Percentiles rank a stretch among this genome's conserved stretches.
Conservation (phyloP, 2,329 filamentous ascomycete genomes). For the Xylaria sp. region DNA sequence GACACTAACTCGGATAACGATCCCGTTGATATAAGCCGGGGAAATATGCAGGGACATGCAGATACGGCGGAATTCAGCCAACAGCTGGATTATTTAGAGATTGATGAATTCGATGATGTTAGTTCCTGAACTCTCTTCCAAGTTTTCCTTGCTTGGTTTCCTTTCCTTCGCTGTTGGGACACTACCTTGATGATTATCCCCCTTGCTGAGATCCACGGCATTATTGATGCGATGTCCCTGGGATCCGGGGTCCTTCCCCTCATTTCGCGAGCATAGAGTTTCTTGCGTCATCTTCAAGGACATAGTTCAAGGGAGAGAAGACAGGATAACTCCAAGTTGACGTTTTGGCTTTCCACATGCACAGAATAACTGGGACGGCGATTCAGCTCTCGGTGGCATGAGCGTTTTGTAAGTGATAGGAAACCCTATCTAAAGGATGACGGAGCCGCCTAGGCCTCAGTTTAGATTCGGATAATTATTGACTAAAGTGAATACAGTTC, state of each 20-base stretch:
- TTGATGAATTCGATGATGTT: slow-evolving; percentile 28
- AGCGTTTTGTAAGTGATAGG: slow-evolving; percentile 31
- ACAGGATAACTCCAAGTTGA: slow-evolving; percentile 7
- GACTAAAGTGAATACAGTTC: slow-evolving; percentile 23
- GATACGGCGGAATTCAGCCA: slow-evolving; percentile 2
- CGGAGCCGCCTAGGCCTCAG: not conserved
- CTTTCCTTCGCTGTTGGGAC: too few relatives aligned
- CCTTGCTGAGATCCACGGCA: not conserved
- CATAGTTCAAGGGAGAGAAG: not conserved
- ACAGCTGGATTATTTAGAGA: slow-evolving; percentile 21
- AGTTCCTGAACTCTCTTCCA: slow-evolving; percentile 5
- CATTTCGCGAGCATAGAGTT: not conserved
- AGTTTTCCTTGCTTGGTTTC: not conserved
- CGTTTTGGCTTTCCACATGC: not conserved
- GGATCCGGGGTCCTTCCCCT: not conserved
- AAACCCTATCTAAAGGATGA: not conserved
- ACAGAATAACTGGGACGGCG: slow-evolving; percentile 32
- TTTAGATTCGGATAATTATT: not conserved
- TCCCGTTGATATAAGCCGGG: not conserved
- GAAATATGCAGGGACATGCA: not conserved
- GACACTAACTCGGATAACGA: not conserved
- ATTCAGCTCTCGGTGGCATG: slow-evolving; percentile 35
- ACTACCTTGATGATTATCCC: not conserved
- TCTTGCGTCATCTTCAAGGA: not conserved
- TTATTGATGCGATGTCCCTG: not conserved